Evolutionary conservation across 2,329 filamentous ascomycete genomes (phyloP).

Genomic region (Cladosporium sphaerospermum): DNA sequence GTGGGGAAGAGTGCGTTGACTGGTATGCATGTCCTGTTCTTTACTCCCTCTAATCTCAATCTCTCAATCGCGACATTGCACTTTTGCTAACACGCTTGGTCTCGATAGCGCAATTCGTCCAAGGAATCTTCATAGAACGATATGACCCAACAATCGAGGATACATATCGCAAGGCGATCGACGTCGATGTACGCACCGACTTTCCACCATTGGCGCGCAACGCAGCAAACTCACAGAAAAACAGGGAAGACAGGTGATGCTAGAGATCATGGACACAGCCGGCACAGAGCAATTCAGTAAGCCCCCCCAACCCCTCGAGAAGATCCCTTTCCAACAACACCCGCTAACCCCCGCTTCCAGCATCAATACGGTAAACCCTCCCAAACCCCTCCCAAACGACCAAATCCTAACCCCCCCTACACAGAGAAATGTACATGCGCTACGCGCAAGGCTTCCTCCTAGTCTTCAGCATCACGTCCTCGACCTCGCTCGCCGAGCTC

Average conservation of each 20-base stretch:
- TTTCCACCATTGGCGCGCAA: neutral
- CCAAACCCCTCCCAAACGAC: neutral
- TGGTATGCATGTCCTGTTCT: constrained; percentile 46
- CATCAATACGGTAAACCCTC: constrained; percentile 18
- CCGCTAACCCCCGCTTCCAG: constrained; percentile 12
- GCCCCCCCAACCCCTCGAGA: constrained; percentile 30
- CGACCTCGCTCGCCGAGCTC: constrained; percentile 76
- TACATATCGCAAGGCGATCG: constrained; percentile 54
- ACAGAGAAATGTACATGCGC: constrained; percentile 82
- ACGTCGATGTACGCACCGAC: constrained; percentile 68
- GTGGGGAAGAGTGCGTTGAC: constrained; percentile 91
- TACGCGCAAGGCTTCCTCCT: constrained; percentile 86
- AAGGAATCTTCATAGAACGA: constrained; percentile 86
- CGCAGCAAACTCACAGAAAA: neutral
- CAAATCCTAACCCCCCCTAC: constrained; percentile 4
- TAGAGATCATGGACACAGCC: constrained; percentile 88
- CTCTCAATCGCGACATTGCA: neutral
- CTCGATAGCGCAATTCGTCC: constrained; percentile 74
- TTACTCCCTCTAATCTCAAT: neutral
- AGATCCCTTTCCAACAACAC: neutral
- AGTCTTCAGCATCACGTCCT: constrained; percentile 85
- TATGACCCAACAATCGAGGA: constrained; percentile 60
- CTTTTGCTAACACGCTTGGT: neutral
- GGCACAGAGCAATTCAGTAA: constrained; percentile 89
- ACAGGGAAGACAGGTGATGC: constrained; percentile 77